Percentiles rank a stretch among this genome's conserved stretches.
phyloP scores from a whole-genome alignment of 768 basidiomycete species.

The Termitomyces sp. region DNA sequence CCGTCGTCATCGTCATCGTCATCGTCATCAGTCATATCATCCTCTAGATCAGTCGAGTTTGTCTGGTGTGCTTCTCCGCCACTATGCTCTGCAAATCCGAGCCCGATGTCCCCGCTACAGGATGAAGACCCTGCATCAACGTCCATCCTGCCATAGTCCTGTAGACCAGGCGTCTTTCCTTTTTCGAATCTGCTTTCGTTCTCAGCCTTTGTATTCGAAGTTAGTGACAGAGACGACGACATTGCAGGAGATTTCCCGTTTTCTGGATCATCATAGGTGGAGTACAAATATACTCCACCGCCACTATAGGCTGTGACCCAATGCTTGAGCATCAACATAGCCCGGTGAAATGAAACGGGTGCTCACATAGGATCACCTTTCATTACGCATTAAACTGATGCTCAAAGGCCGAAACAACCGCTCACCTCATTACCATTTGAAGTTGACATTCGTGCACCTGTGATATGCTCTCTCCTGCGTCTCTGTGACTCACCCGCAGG shows the following conservation, averaged over 20 bases:
- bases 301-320: conserved; percentile 55
- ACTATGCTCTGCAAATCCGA: conserved; percentile 14
- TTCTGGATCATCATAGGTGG: conserved; percentile 57
- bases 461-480: conserved; percentile 53
- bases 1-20: conserved; percentile 25
- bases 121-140: conserved; percentile 16
- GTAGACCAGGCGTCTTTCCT: not conserved
- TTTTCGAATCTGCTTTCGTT: conserved; percentile 9
- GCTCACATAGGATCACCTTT: conserved; percentile 63
- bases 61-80: conserved; percentile 15
- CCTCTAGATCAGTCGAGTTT: not conserved
- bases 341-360: not conserved
- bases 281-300: conserved; percentile 70
- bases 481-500: conserved; percentile 21
- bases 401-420: not conserved
- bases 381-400: not conserved
- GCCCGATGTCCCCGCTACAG: conserved; percentile 11
- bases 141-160: conserved; percentile 20
- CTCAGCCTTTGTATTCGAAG: conserved; percentile 21
- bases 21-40: conserved; percentile 1
- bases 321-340: conserved; percentile 1
- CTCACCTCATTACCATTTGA: conserved; percentile 72
- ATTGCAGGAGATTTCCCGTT: conserved; percentile 13
- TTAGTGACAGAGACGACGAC: conserved; percentile 21
- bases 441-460: conserved; percentile 66